Evolutionary conservation across 2,329 filamentous ascomycete species (phyloP).

Genomic region (Capronia coronata): DNA sequence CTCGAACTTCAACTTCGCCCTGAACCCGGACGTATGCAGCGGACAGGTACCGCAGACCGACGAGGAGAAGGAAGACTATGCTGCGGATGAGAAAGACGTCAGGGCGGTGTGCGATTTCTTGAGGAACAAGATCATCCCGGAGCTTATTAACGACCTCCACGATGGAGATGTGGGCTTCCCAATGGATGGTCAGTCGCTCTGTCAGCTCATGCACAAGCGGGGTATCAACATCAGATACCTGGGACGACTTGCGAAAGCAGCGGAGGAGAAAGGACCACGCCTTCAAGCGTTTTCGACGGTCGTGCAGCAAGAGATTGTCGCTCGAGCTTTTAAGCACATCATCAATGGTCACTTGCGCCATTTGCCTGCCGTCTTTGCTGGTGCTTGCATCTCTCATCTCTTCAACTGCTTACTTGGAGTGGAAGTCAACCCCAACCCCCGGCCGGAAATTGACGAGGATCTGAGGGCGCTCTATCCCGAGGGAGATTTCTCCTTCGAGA

Average conservation of each 20-base stretch:
- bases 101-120: slow-evolving; percentile 75
- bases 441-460: slow-evolving; percentile 67
- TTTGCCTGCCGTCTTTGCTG: slow-evolving; percentile 71
- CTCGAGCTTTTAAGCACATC: slow-evolving; percentile 93
- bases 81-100: slow-evolving; percentile 80
- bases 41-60: slow-evolving; percentile 85
- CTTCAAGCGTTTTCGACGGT: slow-evolving; percentile 72
- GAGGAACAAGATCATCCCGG: slow-evolving; percentile 70
- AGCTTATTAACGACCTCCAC: slow-evolving; percentile 75
- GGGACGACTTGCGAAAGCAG: slow-evolving; percentile 70
- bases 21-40: slow-evolving; percentile 95
- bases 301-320: slow-evolving; percentile 83
- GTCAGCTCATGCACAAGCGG: slow-evolving; percentile 84
- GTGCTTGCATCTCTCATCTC: slow-evolving; percentile 74
- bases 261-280: slow-evolving; percentile 60
- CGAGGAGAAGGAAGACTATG: slow-evolving; percentile 77
- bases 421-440: slow-evolving; percentile 68
- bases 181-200: slow-evolving; percentile 93
- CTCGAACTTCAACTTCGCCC: slow-evolving; percentile 74
- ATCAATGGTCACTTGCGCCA: slow-evolving; percentile 71
- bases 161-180: slow-evolving; percentile 94
- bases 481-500: slow-evolving; percentile 72
- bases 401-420: slow-evolving; percentile 87
- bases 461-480: slow-evolving; percentile 73
- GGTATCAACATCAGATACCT: slow-evolving; percentile 96